phyloP scores from a whole-genome alignment of 2,329 filamentous ascomycete species.

The Penicillium sp. region DNA sequence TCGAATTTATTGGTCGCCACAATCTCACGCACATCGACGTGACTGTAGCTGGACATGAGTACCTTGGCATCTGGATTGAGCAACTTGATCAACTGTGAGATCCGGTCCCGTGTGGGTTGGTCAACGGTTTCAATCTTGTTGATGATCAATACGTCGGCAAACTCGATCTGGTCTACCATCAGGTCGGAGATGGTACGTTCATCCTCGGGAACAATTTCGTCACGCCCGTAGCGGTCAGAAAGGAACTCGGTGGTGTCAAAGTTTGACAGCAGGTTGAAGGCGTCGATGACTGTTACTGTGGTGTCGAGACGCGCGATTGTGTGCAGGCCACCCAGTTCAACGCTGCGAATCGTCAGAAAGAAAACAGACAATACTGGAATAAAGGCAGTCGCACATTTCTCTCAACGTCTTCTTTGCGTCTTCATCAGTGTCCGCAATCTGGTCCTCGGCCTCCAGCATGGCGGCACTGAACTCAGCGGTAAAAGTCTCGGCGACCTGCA shows the following conservation, averaged over 20 bases:
- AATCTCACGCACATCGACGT: slow-evolving; percentile 63
- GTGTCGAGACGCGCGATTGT: slow-evolving; percentile 69
- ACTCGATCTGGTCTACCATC: slow-evolving; percentile 77
- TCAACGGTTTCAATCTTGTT: slow-evolving; percentile 70
- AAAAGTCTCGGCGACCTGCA: slow-evolving; percentile 75
- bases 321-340: slow-evolving; percentile 64
- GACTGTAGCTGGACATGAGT: slow-evolving; percentile 61
- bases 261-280: slow-evolving; percentile 71
- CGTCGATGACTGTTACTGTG: slow-evolving; percentile 71
- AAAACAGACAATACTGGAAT: slow-evolving; percentile 4
- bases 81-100: slow-evolving; percentile 58
- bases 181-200: slow-evolving; percentile 74
- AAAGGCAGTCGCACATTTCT: slow-evolving; percentile 48
- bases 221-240: slow-evolving; percentile 60
- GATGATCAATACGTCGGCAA: slow-evolving; percentile 71
- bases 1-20: slow-evolving; percentile 68
- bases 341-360: slow-evolving; percentile 33
- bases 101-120: slow-evolving; percentile 47
- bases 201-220: slow-evolving; percentile 67
- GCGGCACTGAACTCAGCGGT: slow-evolving; percentile 56
- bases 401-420: slow-evolving; percentile 50
- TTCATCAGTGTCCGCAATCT: slow-evolving; percentile 45
- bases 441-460: slow-evolving; percentile 52
- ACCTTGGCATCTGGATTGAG: slow-evolving; percentile 70
- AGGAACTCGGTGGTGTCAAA: slow-evolving; percentile 71